Base-by-base conservation (phyloP, 805 yeast species). In the Sugiyamaella qingdaonensis region DNA sequence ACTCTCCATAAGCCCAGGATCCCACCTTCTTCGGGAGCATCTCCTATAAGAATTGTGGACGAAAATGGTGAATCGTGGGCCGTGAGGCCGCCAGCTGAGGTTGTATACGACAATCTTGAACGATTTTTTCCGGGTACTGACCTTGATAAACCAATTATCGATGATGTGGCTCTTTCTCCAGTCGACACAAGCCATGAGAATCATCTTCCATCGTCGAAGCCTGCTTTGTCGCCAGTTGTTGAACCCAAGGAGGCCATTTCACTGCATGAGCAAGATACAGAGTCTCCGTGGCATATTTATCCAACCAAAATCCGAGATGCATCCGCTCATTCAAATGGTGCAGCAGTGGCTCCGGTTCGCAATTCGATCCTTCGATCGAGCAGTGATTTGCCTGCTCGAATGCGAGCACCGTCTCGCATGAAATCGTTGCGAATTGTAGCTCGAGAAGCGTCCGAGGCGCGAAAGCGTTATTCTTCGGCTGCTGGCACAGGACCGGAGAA, bases 401-500 rank as follows among this genome's bases (percentile, higher is more conserved):
- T 48, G 19, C 42, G 48, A 31, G 47, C 18, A 9, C 48, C 52
- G 1, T 41, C 67, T 39, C 77, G 97, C 54, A 86, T 92, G 81
- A 94, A 90, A 69, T 88, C 97, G 2, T 90, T 94, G 53, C 78
- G 99, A 57, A 84, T 87, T 14, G 96, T 95, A 49, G 99, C 97
- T 0, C 81, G 85, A 59, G 99, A 94, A 65, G 98, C 97, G 1
- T 75, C 79, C 54, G 82, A 82, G 60, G 62, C 60, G 44, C 73
- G 86, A 32, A 78, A 77, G 49, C 68, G 73, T 49, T 66, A 65
- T 36, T 59, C 69, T 10, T 56, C 60, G 10, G 48, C 51, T 5
- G 31, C 52, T 16, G 31, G 34, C 4, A 8, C 21, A 14, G 32
- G 48, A 27, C 36, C 46, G 4, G 52, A 54, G 10, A 49, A 39